These are phyloP conservation scores for Apiospora hydei DNA, from an alignment of 2,329 filamentous ascomycete species.

Conservation along the genomic window DNA sequence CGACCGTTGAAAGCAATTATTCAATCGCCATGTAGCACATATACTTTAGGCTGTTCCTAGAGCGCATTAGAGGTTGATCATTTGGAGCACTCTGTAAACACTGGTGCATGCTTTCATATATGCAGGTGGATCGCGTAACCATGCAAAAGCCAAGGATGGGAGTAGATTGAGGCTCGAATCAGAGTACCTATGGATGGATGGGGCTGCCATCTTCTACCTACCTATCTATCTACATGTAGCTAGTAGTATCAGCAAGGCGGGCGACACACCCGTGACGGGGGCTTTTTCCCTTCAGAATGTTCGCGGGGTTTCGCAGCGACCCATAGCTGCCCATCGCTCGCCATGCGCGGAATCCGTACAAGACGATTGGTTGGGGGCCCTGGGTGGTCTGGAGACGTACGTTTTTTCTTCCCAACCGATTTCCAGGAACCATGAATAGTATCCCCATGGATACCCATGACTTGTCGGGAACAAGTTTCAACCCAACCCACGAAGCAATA, in stretches of 20 bases:
- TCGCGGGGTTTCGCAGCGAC: conserved; percentile 20
- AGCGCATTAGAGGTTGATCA: neutral
- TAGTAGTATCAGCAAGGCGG: neutral
- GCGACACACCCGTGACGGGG: neutral
- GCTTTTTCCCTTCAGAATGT: neutral
- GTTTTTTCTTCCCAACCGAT: neutral
- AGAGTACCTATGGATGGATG: neutral
- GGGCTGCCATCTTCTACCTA: neutral
- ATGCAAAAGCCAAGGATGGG: neutral
- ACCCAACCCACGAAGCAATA: neutral
- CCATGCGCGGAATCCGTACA: conserved; percentile 11
- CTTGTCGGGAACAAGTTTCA: neutral
- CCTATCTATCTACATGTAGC: neutral
- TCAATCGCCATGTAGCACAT: neutral
- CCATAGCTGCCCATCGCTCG: neutral
- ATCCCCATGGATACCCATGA: conserved; percentile 14
- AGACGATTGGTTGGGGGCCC: conserved; percentile 3
- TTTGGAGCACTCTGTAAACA: neutral
- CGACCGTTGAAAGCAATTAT: neutral
- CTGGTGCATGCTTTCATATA: neutral
- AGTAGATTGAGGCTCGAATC: conserved; percentile 4
- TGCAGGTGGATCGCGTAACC: neutral
- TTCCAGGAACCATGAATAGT: neutral
- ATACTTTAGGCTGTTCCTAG: neutral
- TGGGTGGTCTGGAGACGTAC: neutral